Evolutionary conservation across 1,284 basidiomycete genomes (phyloP).

Genomic region (Malassezia cuniculi): DNA sequence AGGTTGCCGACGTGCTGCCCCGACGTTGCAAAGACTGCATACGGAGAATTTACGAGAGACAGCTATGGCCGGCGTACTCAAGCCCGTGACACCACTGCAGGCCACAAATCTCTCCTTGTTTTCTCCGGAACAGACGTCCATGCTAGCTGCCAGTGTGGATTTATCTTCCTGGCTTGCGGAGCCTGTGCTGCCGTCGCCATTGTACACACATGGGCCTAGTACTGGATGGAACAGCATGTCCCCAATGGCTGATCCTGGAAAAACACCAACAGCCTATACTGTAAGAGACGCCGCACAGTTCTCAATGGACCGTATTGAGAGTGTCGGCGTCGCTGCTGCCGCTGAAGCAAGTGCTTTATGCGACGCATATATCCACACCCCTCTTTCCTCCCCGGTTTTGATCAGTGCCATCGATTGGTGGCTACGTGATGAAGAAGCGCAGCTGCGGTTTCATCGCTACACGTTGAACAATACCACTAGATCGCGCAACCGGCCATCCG

Average conservation of each 20-base stretch:
- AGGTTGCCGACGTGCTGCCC: too few relatives aligned
- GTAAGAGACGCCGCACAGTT: too few relatives aligned
- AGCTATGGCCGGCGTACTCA: too few relatives aligned
- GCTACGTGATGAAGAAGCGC: constrained; percentile 1
- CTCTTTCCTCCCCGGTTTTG: constrained; percentile 2
- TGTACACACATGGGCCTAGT: constrained; percentile 36
- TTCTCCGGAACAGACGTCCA: constrained; percentile 4
- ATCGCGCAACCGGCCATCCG: not conserved
- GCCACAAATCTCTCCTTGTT: not conserved
- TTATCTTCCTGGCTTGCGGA: constrained; percentile 42
- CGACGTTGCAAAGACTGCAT: too few relatives aligned
- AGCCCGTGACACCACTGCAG: too few relatives aligned
- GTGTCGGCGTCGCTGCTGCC: too few relatives aligned
- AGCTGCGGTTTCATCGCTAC: constrained; percentile 9
- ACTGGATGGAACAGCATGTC: constrained; percentile 11
- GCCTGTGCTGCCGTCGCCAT: constrained; percentile 37
- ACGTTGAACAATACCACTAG: not conserved
- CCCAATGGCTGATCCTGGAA: constrained; percentile 2
- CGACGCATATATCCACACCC: too few relatives aligned
- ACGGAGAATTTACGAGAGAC: too few relatives aligned
- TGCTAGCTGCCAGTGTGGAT: constrained; percentile 13
- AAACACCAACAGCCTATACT: constrained; percentile 10
- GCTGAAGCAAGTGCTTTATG: too few relatives aligned
- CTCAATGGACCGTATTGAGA: too few relatives aligned
- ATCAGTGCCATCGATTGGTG: constrained; percentile 8